A percentile compares a stretch with the other conserved stretches of the same genome.
These are phyloP conservation scores for Polysphondylium violaceum DNA, from an alignment of 78 protist genomes.

Conservation along the genomic window DNA sequence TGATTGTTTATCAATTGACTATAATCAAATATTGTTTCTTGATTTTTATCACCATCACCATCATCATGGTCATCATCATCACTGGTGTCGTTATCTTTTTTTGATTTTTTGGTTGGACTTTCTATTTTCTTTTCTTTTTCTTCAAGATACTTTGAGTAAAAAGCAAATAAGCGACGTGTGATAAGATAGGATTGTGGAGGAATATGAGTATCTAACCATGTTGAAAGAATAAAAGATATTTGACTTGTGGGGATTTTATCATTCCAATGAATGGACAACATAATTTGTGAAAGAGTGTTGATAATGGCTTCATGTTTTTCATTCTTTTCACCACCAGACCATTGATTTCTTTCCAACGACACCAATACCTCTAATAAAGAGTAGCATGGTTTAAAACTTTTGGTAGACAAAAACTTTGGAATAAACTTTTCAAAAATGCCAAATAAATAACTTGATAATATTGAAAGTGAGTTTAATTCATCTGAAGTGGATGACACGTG, in stretches of 20 bases:
- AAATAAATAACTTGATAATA: background rate
- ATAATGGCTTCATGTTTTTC: too few species aligned
- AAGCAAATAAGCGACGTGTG: too few species aligned
- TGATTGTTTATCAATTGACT: background rate
- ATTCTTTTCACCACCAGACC: too few species aligned
- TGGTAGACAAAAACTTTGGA: background rate
- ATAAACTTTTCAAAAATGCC: constrained; percentile 10
- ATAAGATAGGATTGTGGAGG: too few species aligned
- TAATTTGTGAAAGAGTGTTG: background rate
- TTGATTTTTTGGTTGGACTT: background rate
- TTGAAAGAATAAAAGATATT: too few species aligned
- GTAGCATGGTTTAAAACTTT: constrained; percentile 19
- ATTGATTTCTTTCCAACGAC: background rate
- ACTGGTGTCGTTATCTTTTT: background rate
- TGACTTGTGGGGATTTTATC: too few species aligned
- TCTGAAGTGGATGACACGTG: background rate
- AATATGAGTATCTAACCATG: too few species aligned
- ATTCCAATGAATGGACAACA: too few species aligned
- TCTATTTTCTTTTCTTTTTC: background rate
- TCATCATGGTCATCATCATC: background rate
- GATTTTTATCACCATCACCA: background rate
- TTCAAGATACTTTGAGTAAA: too few species aligned
- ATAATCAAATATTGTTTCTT: background rate
- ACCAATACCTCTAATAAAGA: constrained; percentile 14
- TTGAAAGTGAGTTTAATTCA: background rate